Evolutionary conservation across 2,329 filamentous ascomycete genomes (phyloP).

Genomic region (Dactylellina drechsleri): DNA sequence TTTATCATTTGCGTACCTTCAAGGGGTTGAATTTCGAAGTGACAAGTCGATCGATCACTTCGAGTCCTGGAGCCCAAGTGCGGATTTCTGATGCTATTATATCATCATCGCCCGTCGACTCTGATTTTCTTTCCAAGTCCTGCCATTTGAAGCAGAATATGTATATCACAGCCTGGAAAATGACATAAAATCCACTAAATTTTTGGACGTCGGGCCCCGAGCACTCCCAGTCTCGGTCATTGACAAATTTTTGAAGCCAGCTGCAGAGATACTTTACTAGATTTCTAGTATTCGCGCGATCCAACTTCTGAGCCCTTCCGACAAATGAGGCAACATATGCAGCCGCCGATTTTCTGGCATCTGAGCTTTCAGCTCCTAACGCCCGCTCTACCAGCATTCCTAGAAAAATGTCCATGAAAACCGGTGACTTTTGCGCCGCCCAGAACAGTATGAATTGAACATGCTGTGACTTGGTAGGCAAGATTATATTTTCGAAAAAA

Average conservation of each 20-base stretch:
- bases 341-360: conserved; percentile 83
- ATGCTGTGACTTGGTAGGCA: conserved; percentile 90
- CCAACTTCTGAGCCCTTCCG: conserved; percentile 84
- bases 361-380: conserved; percentile 74
- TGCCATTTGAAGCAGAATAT: conserved; percentile 99
- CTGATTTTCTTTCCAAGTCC: conserved; percentile 75
- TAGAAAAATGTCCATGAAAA: conserved; percentile 83
- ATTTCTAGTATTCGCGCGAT: conserved; percentile 77
- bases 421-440: conserved; percentile 83
- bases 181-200: conserved; percentile 85
- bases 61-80: conserved; percentile 83
- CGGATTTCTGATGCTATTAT: conserved; percentile 73
- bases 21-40: conserved; percentile 91
- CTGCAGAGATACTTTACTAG: conserved; percentile 82
- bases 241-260: conserved; percentile 80
- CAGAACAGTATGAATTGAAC: conserved; percentile 97
- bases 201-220: conserved; percentile 84
- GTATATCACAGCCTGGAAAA: conserved; percentile 89
- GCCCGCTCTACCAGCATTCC: conserved; percentile 78
- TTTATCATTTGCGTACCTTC: conserved; percentile 69
- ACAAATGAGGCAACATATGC: conserved; percentile 96
- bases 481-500: conserved; percentile 86
- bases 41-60: conserved; percentile 78
- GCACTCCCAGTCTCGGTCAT: conserved; percentile 76
- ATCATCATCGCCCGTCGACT: conserved; percentile 67